These are phyloP conservation scores for Clarireedia paspali DNA, from an alignment of 2,329 filamentous ascomycete species.

Conservation along the genomic window DNA sequence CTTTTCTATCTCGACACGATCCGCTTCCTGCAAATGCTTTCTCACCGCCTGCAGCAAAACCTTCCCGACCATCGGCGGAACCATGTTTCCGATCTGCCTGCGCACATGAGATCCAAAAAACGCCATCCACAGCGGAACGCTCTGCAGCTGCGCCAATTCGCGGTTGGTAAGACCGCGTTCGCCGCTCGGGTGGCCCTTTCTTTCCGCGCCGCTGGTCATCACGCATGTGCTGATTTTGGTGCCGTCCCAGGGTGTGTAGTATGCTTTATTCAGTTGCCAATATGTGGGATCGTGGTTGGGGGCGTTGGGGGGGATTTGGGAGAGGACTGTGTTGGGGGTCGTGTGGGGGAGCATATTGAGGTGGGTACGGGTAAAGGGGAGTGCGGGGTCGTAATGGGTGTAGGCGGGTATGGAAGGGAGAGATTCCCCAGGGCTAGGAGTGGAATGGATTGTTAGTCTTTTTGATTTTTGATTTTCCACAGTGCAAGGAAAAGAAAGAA, in stretches of 20 bases:
- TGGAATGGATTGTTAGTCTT: background rate
- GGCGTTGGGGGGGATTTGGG: conserved; percentile 20
- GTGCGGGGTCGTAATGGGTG: conserved; percentile 44
- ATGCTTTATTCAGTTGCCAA: background rate
- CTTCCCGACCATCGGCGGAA: conserved; percentile 53
- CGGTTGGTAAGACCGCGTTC: conserved; percentile 51
- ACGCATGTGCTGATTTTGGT: conserved; percentile 48
- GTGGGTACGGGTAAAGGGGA: conserved; percentile 8
- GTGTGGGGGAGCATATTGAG: conserved; percentile 30
- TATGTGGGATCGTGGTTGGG: conserved; percentile 32
- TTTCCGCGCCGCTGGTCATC: conserved; percentile 52
- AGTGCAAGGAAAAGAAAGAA: background rate
- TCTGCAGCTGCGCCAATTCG: conserved; percentile 62
- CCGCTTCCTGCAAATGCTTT: conserved; percentile 29
- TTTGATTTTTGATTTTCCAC: too few species aligned
- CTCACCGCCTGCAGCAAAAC: conserved; percentile 33
- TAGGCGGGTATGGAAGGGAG: conserved; percentile 58
- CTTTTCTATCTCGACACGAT: conserved; percentile 26
- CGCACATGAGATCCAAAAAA: conserved; percentile 43
- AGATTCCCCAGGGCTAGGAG: conserved; percentile 55
- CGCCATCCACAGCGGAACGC: conserved; percentile 54
- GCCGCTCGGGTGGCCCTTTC: conserved; percentile 59
- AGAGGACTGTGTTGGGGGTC: conserved; percentile 34
- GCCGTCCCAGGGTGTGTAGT: conserved; percentile 26
- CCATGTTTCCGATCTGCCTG: conserved; percentile 72